phyloP scores from a whole-genome alignment of 2,329 filamentous ascomycete species.

The Ophiocordyceps camponoti-leonardi region DNA sequence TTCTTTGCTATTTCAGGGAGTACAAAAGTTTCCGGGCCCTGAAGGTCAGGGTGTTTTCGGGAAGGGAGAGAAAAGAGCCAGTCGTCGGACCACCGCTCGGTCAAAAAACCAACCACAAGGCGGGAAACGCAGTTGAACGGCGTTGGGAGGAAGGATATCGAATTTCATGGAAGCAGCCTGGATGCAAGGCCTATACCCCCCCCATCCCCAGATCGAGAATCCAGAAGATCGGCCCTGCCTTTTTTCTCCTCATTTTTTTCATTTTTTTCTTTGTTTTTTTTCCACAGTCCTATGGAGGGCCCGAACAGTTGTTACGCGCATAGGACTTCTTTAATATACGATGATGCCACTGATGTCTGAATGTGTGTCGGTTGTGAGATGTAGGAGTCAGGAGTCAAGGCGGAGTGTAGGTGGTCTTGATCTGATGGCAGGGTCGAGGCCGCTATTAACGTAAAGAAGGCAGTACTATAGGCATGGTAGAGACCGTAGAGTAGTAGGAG shows the following conservation, averaged over 20 bases:
- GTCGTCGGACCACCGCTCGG: constrained; percentile 1
- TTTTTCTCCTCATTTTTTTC: background rate
- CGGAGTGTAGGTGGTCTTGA: too few relatives aligned
- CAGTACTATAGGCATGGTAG: too few relatives aligned
- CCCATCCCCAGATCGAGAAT: constrained; percentile 11
- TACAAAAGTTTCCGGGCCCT: constrained; percentile 16
- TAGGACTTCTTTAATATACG: too few relatives aligned
- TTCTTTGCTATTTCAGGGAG: constrained; percentile 20
- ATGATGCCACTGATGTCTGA: too few relatives aligned
- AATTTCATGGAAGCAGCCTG: constrained; percentile 21
- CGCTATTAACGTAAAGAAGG: too few relatives aligned
- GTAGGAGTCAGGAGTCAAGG: too few relatives aligned
- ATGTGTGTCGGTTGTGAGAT: too few relatives aligned
- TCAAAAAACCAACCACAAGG: background rate
- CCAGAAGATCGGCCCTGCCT: background rate
- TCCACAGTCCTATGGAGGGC: too few relatives aligned
- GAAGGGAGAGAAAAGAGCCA: constrained; percentile 1
- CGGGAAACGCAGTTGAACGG: constrained; percentile 16
- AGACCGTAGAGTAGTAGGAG: too few relatives aligned
- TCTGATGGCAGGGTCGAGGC: too few relatives aligned
- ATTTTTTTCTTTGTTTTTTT: too few relatives aligned
- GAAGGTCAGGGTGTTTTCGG: constrained; percentile 5
- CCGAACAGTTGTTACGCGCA: too few relatives aligned
- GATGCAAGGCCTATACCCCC: constrained; percentile 21
- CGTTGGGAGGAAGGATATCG: constrained; percentile 21